phyloP scores from a whole-genome alignment of 2,329 filamentous ascomycete genomes.

The Aspergillus sp. region DNA sequence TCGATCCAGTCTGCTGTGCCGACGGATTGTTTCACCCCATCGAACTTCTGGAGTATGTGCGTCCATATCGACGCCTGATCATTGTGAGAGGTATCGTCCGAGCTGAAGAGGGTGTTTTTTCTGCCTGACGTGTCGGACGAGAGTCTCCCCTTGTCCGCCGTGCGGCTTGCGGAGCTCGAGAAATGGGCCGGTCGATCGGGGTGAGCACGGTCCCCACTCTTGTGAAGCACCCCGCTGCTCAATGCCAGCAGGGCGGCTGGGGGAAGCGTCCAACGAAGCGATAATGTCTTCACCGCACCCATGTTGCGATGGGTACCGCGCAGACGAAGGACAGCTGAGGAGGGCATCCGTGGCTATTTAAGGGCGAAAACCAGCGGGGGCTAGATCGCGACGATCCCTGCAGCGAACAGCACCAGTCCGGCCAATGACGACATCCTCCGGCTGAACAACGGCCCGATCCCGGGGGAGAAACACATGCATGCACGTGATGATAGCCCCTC shows the following conservation, averaged over 20 bases:
- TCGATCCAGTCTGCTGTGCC: conserved; percentile 43
- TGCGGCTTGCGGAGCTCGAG: conserved; percentile 19
- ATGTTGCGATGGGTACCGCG: conserved; percentile 28
- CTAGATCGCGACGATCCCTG: conserved; percentile 16
- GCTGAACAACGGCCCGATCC: too few species aligned
- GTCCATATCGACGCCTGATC: conserved; percentile 43
- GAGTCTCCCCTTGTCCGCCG: conserved; percentile 11
- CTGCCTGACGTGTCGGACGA: background rate
- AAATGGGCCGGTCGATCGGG: conserved; percentile 22
- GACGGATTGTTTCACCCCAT: conserved; percentile 40
- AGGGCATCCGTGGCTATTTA: conserved; percentile 20
- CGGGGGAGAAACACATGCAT: too few species aligned
- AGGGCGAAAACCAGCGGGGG: conserved; percentile 10
- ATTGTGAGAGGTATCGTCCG: conserved; percentile 5
- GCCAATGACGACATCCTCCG: conserved; percentile 24
- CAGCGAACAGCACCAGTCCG: background rate
- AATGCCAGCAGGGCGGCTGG: conserved; percentile 32
- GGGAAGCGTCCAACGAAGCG: conserved; percentile 36
- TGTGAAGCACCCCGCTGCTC: conserved; percentile 25
- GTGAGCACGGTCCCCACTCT: conserved; percentile 25
- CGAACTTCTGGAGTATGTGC: conserved; percentile 51
- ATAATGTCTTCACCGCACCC: conserved; percentile 32
- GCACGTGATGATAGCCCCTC: conserved; percentile 24
- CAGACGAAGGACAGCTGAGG: conserved; percentile 14
- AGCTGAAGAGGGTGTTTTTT: background rate